A percentile compares a stretch with the other conserved stretches of the same genome.
These are phyloP conservation scores for Brassica incana DNA, from an alignment of 345 rosid genomes.

Conservation along the genomic window DNA sequence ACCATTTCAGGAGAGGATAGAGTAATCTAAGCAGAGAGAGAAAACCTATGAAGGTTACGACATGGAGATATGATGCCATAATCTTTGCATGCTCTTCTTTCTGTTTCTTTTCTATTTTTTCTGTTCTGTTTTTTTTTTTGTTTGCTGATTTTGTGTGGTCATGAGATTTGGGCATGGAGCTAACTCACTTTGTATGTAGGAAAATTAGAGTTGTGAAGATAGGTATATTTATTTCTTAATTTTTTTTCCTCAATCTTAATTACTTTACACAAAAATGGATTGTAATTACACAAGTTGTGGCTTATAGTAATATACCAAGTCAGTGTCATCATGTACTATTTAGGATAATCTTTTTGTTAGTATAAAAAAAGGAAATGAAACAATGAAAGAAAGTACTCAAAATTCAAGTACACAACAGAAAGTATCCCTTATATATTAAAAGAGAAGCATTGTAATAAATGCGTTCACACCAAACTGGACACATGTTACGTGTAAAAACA, in stretches of 20 bases:
- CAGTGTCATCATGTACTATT: neutral
- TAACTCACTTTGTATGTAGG: slow-evolving; percentile 20
- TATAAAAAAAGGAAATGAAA: neutral
- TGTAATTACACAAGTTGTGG: neutral
- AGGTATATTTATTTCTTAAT: neutral
- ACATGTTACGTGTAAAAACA: too few relatives aligned
- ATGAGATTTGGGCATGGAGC: slow-evolving; percentile 11
- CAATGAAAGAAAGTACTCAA: neutral
- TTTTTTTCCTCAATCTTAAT: slow-evolving; percentile 7
- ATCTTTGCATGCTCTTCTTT: slow-evolving; percentile 33
- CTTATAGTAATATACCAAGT: neutral
- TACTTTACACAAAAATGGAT: neutral
- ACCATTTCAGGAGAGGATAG: slow-evolving; percentile 50
- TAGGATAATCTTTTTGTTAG: neutral
- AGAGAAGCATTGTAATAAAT: too few relatives aligned
- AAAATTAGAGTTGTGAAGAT: neutral
- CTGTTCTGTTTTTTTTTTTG: neutral
- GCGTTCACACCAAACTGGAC: too few relatives aligned
- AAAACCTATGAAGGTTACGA: slow-evolving; percentile 57
- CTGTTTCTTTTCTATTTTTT: neutral
- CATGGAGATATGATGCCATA: slow-evolving; percentile 42
- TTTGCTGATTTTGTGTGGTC: slow-evolving; percentile 6
- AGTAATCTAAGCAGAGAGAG: slow-evolving; percentile 44
- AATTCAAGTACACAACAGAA: neutral
- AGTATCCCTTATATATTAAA: neutral